Evolutionary conservation across 2,329 filamentous ascomycete species (phyloP).

Genomic region (Xylariomycetidae sp.): DNA sequence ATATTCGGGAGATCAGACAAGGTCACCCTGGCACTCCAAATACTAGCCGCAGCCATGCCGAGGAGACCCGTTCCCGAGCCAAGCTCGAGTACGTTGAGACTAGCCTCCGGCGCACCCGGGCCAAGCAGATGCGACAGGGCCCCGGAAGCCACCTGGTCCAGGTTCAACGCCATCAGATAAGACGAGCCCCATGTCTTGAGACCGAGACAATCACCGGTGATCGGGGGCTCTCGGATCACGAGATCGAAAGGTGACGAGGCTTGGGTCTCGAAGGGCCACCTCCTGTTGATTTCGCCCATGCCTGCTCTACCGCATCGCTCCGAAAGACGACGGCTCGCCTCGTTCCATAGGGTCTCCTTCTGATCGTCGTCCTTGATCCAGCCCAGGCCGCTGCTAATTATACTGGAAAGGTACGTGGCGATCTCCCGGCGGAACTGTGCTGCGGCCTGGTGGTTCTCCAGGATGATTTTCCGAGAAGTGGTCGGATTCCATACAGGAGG

Average conservation of each 20-base stretch:
- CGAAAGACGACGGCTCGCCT: conserved; percentile 73
- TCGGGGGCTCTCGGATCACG: conserved; percentile 75
- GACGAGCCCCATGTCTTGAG: conserved; percentile 96
- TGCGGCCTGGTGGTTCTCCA: conserved; percentile 37
- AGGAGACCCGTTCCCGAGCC: conserved; percentile 90
- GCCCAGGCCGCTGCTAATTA: conserved; percentile 60
- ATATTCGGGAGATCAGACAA: conserved; percentile 85
- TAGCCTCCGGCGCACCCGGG: conserved; percentile 19
- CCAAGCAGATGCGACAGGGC: conserved; percentile 42
- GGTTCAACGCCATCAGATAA: conserved; percentile 73
- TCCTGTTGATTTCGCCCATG: conserved; percentile 53
- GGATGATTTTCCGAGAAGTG: conserved; percentile 35
- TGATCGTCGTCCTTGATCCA: conserved; percentile 67
- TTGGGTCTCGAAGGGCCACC: conserved; percentile 45
- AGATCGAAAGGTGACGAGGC: conserved; percentile 52
- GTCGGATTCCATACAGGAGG: conserved; percentile 63
- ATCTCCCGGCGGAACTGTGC: conserved; percentile 45
- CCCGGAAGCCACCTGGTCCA: conserved; percentile 45
- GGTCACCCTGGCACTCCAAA: conserved; percentile 62
- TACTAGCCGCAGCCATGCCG: conserved; percentile 74
- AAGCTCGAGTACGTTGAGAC: conserved; percentile 61
- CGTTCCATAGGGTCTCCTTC: conserved; percentile 69
- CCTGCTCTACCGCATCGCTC: conserved; percentile 78
- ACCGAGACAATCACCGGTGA: conserved; percentile 84
- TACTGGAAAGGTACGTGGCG: conserved; percentile 62